Evolutionary conservation across 2,329 filamentous ascomycete genomes (phyloP).

Genomic region (Colletotrichum tanaceti): DNA sequence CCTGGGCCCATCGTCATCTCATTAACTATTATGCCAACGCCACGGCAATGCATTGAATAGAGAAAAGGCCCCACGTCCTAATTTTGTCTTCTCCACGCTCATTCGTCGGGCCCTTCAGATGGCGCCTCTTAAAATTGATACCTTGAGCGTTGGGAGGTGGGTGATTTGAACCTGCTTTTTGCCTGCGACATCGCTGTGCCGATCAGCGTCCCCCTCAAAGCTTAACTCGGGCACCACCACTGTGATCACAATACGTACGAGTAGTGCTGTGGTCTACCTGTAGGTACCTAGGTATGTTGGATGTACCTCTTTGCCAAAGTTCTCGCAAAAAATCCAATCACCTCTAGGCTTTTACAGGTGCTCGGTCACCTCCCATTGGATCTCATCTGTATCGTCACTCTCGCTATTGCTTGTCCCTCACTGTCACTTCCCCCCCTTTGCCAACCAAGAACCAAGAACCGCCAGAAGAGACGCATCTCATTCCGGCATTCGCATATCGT

Average conservation of each 20-base stretch:
- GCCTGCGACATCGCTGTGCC: conserved; percentile 39
- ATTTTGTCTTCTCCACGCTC: conserved; percentile 16
- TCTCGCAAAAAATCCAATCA: background rate
- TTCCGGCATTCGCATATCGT: conserved; percentile 3
- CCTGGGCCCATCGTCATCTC: conserved; percentile 23
- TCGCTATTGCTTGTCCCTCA: background rate
- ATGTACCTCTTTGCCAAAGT: background rate
- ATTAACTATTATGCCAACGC: conserved; percentile 20
- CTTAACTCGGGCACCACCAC: conserved; percentile 27
- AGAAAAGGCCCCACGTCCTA: conserved; percentile 21
- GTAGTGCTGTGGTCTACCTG: no score
- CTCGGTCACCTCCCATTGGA: conserved; percentile 11
- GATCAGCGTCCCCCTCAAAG: conserved; percentile 38
- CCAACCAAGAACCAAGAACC: background rate
- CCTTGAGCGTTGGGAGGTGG: background rate
- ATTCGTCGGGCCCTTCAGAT: conserved; percentile 32
- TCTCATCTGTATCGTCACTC: conserved; percentile 12
- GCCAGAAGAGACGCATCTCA: background rate
- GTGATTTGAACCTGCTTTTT: conserved; percentile 13
- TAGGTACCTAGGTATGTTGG: background rate
- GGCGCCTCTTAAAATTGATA: conserved; percentile 12
- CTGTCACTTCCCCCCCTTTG: background rate
- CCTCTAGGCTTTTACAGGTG: background rate
- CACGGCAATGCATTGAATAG: conserved; percentile 23
- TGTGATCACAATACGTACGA: background rate